phyloP scores from a whole-genome alignment of 768 basidiomycete genomes.

The Rhizopogon vinicolor region DNA sequence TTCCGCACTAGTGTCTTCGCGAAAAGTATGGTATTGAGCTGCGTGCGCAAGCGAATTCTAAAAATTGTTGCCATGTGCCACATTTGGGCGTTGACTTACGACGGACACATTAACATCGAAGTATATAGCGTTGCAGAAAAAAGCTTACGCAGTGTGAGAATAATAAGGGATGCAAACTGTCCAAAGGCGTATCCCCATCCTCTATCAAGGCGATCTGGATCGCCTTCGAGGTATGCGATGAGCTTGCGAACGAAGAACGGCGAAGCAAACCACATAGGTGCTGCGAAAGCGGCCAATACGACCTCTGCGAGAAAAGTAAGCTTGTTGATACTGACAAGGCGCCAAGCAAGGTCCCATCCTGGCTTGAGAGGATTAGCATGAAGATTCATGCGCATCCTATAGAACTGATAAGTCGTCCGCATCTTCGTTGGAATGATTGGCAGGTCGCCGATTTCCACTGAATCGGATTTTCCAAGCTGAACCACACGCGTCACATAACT shows the following conservation, averaged over 20 bases:
- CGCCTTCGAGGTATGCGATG: conserved; percentile 61
- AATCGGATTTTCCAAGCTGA: conserved; percentile 68
- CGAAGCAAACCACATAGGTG: conserved; percentile 61
- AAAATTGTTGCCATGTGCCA: conserved; percentile 66
- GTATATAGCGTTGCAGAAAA: conserved; percentile 37
- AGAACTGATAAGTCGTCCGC: conserved; percentile 61
- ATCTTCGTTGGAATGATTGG: conserved; percentile 75
- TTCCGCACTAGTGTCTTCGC: conserved; percentile 85
- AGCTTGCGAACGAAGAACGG: conserved; percentile 58
- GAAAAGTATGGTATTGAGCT: conserved; percentile 82
- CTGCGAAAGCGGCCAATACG: conserved; percentile 49
- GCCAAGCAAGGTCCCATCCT: conserved; percentile 62
- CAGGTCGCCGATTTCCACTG: conserved; percentile 83
- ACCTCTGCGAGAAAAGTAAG: conserved; percentile 36
- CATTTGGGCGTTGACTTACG: conserved; percentile 59
- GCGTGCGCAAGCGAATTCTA: conserved; percentile 66
- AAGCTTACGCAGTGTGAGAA: conserved; percentile 30
- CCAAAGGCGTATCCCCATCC: conserved; percentile 66
- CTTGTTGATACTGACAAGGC: conserved; percentile 55
- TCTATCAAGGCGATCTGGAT: conserved; percentile 47
- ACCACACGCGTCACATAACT: conserved; percentile 86
- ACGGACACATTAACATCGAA: background rate
- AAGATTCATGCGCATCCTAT: conserved; percentile 58
- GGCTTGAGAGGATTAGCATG: conserved; percentile 37
- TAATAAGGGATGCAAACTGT: conserved; percentile 28